Evolutionary conservation across 495 filamentous ascomycete species (phyloP).

Genomic region (Trichoderma gamsii): DNA sequence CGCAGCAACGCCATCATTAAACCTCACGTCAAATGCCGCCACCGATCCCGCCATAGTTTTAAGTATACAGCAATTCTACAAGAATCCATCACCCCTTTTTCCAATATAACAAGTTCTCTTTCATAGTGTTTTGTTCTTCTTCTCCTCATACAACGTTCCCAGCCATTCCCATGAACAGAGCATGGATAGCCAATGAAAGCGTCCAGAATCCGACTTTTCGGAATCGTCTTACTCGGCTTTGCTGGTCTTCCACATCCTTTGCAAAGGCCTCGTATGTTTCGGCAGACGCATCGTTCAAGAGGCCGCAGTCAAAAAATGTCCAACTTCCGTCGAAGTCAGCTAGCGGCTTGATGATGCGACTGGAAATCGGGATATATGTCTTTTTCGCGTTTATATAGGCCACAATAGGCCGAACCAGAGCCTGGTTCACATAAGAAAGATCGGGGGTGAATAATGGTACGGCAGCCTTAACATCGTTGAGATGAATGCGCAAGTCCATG

Average conservation of each 20-base stretch:
- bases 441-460: conserved; percentile 86
- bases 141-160: conserved; percentile 58
- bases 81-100: not conserved
- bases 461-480: conserved; percentile 85
- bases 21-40: conserved; percentile 1
- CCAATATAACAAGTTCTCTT: not conserved
- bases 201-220: conserved; percentile 98
- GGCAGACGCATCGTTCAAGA: conserved; percentile 92
- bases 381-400: conserved; percentile 93
- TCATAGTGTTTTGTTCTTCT: not conserved
- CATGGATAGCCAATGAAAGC: conserved; percentile 81
- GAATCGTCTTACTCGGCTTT: conserved; percentile 76
- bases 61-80: conserved; percentile 14
- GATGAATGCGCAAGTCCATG: conserved; percentile 82
- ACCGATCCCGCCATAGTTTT: not conserved
- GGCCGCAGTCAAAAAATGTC: conserved; percentile 87
- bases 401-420: conserved; percentile 92
- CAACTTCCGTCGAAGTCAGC: conserved; percentile 92
- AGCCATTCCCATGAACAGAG: conserved; percentile 91
- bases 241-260: conserved; percentile 75
- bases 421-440: conserved; percentile 92
- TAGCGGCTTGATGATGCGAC: conserved; percentile 81
- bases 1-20: conserved; percentile 4
- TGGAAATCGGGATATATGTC: conserved; percentile 91
- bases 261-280: conserved; percentile 94